Percentiles rank a stretch among this genome's conserved stretches.
phyloP scores from a whole-genome alignment of 208 protist genomes.

The Trichomonas tenax region DNA sequence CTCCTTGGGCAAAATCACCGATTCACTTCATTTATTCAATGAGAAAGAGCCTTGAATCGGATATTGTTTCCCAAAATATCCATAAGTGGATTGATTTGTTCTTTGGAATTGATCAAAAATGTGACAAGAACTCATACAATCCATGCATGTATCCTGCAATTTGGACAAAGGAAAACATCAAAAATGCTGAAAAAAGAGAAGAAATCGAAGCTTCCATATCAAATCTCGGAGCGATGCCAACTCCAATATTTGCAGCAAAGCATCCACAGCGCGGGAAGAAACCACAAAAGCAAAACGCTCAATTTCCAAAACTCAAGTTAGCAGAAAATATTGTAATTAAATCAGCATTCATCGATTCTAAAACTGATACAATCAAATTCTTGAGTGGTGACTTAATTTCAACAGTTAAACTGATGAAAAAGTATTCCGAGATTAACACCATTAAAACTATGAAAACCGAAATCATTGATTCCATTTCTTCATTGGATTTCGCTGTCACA shows the following conservation, averaged over 20 bases:
- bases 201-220: neutral
- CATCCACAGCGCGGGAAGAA: neutral
- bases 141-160: neutral
- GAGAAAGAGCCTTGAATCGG: slow-evolving; percentile 42
- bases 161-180: neutral
- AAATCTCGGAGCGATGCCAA: neutral
- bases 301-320: too few relatives aligned
- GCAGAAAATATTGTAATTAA: too few relatives aligned
- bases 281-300: neutral
- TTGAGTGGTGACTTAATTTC: too few relatives aligned
- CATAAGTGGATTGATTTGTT: slow-evolving; percentile 54
- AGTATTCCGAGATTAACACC: too few relatives aligned
- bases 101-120: slow-evolving; percentile 46
- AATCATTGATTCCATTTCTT: too few relatives aligned
- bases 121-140: slow-evolving; percentile 1
- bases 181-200: neutral
- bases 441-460: too few relatives aligned
- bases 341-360: too few relatives aligned
- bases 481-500: too few relatives aligned
- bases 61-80: slow-evolving; percentile 35
- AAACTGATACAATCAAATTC: too few relatives aligned
- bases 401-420: too few relatives aligned
- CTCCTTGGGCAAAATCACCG: slow-evolving; percentile 26
- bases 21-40: slow-evolving; percentile 43
- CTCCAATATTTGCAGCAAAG: neutral